These are phyloP conservation scores for Ogataea pilisensis DNA, from an alignment of 805 yeast genomes.

Conservation along the genomic window DNA sequence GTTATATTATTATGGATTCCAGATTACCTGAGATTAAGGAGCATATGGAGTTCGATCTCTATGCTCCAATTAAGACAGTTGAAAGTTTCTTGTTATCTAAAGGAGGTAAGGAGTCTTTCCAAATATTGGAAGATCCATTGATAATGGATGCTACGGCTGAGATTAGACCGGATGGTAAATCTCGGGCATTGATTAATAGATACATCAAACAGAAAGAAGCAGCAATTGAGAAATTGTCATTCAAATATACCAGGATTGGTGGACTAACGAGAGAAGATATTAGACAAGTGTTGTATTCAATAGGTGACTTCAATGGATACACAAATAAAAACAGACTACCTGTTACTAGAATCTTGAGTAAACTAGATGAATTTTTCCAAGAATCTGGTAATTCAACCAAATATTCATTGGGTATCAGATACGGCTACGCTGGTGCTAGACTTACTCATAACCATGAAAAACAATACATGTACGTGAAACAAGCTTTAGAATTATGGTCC, in stretches of 20 bases:
- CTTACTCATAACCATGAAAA: constrained; percentile 69
- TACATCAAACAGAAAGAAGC: constrained; percentile 63
- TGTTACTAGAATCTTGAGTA: constrained; percentile 54
- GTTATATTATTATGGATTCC: constrained; percentile 86
- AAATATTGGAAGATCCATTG: constrained; percentile 53
- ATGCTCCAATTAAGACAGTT: constrained; percentile 68
- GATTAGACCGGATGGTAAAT: constrained; percentile 54
- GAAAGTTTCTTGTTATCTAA: constrained; percentile 40
- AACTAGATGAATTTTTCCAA: constrained; percentile 45
- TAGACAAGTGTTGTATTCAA: constrained; percentile 69
- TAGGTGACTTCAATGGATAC: constrained; percentile 76
- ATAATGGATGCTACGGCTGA: constrained; percentile 65
- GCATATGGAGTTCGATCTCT: constrained; percentile 71
- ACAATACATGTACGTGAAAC: constrained; percentile 71
- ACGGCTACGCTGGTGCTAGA: constrained; percentile 66
- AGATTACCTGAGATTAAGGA: constrained; percentile 64
- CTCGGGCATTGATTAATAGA: constrained; percentile 49
- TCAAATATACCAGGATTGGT: constrained; percentile 39
- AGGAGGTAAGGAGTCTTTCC: constrained; percentile 33
- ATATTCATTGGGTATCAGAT: constrained; percentile 57
- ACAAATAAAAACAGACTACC: constrained; percentile 67
- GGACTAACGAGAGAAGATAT: constrained; percentile 54
- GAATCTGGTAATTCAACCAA: constrained; percentile 23
- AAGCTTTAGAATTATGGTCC: constrained; percentile 72
- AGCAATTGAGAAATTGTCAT: constrained; percentile 60